These are phyloP conservation scores for Pichia sp. DNA, from an alignment of 1,139 yeast genomes.

Conservation along the genomic window DNA sequence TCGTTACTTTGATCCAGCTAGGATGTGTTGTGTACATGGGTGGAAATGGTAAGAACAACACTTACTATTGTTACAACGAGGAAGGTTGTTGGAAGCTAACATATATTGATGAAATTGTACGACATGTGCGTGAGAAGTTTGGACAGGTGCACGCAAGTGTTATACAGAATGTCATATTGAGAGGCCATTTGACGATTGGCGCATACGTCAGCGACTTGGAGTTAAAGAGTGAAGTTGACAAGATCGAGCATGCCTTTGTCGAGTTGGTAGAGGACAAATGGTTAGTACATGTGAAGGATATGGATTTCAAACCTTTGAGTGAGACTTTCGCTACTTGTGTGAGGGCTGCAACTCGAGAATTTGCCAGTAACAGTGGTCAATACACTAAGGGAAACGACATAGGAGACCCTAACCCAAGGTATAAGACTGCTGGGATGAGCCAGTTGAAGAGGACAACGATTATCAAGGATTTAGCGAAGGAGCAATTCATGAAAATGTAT, in stretches of 20 bases:
- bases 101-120: constrained; percentile 74
- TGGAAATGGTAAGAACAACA: constrained; percentile 21
- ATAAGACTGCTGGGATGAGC: constrained; percentile 36
- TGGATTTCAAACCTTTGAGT: constrained; percentile 34
- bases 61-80: constrained; percentile 58
- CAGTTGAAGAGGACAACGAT: constrained; percentile 64
- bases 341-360: constrained; percentile 16
- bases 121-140: constrained; percentile 44
- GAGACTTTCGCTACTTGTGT: constrained; percentile 16
- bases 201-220: constrained; percentile 46
- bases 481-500: constrained; percentile 19
- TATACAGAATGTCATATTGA: constrained; percentile 62
- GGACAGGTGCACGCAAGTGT: constrained; percentile 52
- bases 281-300: constrained; percentile 46
- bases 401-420: constrained; percentile 34
- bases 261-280: constrained; percentile 55
- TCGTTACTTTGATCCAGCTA: constrained; percentile 64
- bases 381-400: constrained; percentile 6
- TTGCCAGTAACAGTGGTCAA: constrained; percentile 7
- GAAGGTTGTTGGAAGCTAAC: constrained; percentile 60
- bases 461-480: constrained; percentile 59
- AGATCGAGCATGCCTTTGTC: constrained; percentile 28
- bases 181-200: constrained; percentile 58
- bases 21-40: constrained; percentile 48
- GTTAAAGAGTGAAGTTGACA: constrained; percentile 27